A percentile compares a stretch with the other conserved stretches of the same genome.
Conservation (phyloP, 495 filamentous ascomycete species). For the Podospora australis region DNA sequence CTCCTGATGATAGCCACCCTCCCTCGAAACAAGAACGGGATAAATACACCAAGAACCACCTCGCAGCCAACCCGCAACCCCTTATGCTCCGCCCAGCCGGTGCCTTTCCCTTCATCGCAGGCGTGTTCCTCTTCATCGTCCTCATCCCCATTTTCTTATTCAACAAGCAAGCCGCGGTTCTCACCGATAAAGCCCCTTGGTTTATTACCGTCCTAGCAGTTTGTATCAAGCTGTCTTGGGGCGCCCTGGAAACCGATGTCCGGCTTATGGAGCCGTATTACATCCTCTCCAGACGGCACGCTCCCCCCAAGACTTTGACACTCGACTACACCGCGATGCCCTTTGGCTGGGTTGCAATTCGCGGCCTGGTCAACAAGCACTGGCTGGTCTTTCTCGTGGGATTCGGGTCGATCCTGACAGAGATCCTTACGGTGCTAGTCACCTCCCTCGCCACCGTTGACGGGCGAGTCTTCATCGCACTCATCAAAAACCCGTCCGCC, state of each 20-base stretch:
- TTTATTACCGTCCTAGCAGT: slow-evolving; percentile 56
- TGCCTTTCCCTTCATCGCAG: slow-evolving; percentile 49
- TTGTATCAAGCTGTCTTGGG: slow-evolving; percentile 60
- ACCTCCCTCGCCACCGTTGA: slow-evolving; percentile 55
- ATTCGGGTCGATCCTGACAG: slow-evolving; percentile 55
- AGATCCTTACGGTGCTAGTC: slow-evolving; percentile 61
- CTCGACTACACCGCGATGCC: slow-evolving; percentile 67
- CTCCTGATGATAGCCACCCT: slow-evolving; percentile 36
- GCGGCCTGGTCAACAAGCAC: slow-evolving; percentile 55
- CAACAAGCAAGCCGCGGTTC: slow-evolving; percentile 40
- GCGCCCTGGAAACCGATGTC: slow-evolving; percentile 61
- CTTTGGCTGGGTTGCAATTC: slow-evolving; percentile 56
- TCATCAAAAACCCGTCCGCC: slow-evolving; percentile 5
- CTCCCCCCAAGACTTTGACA: slow-evolving; percentile 54
- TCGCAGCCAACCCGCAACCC: slow-evolving; percentile 57
- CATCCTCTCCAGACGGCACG: slow-evolving; percentile 56
- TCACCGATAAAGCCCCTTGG: slow-evolving; percentile 59
- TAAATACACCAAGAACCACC: slow-evolving; percentile 32
- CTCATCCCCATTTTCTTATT: slow-evolving; percentile 55
- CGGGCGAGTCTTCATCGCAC: slow-evolving; percentile 46
- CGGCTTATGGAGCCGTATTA: slow-evolving; percentile 73
- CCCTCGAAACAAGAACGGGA: slow-evolving; percentile 27
- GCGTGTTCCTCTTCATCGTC: slow-evolving; percentile 42
- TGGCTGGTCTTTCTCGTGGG: slow-evolving; percentile 57
- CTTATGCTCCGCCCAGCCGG: slow-evolving; percentile 57